Evolutionary conservation across 1,284 basidiomycete species (phyloP), one percentile per base, ranked within the genome.

Genomic region (Cutaneotrichosporon daszewskae): DNA sequence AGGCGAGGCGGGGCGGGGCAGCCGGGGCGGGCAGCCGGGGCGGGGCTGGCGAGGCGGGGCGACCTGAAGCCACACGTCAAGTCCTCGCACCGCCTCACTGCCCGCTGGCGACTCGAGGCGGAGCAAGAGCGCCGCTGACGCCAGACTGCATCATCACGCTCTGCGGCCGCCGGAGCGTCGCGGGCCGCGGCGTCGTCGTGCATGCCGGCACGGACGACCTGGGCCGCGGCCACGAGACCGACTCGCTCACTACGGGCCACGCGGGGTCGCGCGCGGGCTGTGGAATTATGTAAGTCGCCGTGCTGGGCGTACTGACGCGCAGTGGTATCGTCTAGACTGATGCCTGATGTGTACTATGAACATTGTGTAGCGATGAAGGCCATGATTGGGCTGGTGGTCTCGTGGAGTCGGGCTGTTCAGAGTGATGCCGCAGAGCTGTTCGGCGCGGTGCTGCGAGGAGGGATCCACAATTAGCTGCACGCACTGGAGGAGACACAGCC

Each of bases 191-290:
- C 3, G n/a, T 51, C 17, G 49, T 51, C 14, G 36, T 51, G 20
- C 50, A 51, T 40, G 27, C 24, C 16, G 50, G 45, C 39, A 31
- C 16, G 18, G 50, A 52, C 40, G 50, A 52, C 36, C 37, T 45
- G 14, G 50, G 50, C 11, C 35, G 13, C 14, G 50, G 50, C 32
- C 20, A 23, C 28, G 13, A 39, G n/a, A 10, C 32, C 33, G 46
- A 48, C 45, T 45, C 42, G 18, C 42, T 43, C 40, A 48, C 32
- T 5, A 48, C 50, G 2, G 50, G 50, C 23, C 32, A 47, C 40
- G 50, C 50, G n/a, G 50, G 50, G 22, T 28, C 32, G 23, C 50
- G 50, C 24, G 40, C 43, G 2, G 45, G 32, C 14, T 52, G 50
- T 23, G 50, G 50, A 14, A 37, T 40, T 39, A 42, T 51, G 35